Evolutionary conservation across 192 early-diverging fungal genomes (phyloP).

Genomic region (Nowakowskiella sp.): DNA sequence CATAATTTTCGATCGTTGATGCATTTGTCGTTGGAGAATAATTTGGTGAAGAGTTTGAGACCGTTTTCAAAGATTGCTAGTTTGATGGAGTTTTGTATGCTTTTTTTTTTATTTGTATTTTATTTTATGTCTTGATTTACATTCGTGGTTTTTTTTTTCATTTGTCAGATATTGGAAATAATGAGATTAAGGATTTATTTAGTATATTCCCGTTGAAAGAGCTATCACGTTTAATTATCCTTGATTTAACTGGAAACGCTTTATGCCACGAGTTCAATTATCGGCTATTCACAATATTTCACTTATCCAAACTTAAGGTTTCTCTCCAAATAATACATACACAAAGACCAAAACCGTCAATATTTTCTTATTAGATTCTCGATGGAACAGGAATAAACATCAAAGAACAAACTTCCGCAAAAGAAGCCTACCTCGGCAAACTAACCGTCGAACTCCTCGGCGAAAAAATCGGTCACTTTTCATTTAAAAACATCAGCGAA

Average conservation of each 20-base stretch:
- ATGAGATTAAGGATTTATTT: constrained; percentile 39
- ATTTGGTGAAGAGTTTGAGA: constrained; percentile 31
- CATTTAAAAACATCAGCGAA: constrained; percentile 47
- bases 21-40: constrained; percentile 48
- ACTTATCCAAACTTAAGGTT: constrained; percentile 47
- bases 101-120: neutral
- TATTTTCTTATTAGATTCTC: constrained; percentile 31
- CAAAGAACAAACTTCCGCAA: constrained; percentile 43
- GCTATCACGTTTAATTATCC: constrained; percentile 44
- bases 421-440: constrained; percentile 49
- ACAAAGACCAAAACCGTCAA: constrained; percentile 3
- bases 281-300: constrained; percentile 51
- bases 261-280: constrained; percentile 43
- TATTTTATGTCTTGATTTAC: constrained; percentile 4
- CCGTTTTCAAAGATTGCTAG: constrained; percentile 38
- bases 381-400: constrained; percentile 44
- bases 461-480: constrained; percentile 50
- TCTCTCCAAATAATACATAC: no score
- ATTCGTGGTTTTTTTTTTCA: constrained; percentile 12
- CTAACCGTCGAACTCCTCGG: constrained; percentile 52
- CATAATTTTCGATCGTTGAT: constrained; percentile 36
- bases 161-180: constrained; percentile 46
- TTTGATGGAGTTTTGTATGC: constrained; percentile 52
- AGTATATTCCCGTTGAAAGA: constrained; percentile 54
- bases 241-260: constrained; percentile 54